Evolutionary conservation across 2,329 filamentous ascomycete genomes (phyloP).

Genomic region (Hypoxylon sp.): DNA sequence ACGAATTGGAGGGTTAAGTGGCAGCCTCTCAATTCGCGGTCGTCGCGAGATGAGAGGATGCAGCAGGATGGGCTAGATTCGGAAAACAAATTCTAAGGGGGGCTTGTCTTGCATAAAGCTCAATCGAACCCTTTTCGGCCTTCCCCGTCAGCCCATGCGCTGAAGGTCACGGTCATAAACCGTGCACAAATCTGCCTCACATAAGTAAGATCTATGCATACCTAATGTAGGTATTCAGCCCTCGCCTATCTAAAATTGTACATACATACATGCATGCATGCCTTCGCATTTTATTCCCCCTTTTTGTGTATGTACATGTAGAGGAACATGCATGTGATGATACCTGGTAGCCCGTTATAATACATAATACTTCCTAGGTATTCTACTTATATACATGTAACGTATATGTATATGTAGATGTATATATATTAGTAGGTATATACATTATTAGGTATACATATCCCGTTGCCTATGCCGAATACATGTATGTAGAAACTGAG

Average conservation of each 20-base stretch:
- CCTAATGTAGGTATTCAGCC: slow-evolving; percentile 15
- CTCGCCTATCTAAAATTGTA: slow-evolving; percentile 10
- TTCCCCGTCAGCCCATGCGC: slow-evolving; percentile 24
- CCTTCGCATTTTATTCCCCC: too few relatives aligned
- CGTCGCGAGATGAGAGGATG: slow-evolving; percentile 36
- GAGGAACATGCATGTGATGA: too few relatives aligned
- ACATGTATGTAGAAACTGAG: too few relatives aligned
- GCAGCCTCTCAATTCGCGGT: slow-evolving; percentile 24
- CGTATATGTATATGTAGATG: too few relatives aligned
- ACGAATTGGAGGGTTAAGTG: slow-evolving; percentile 23
- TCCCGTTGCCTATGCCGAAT: too few relatives aligned
- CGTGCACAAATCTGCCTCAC: slow-evolving; percentile 2
- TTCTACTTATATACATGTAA: too few relatives aligned
- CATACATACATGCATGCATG: background rate
- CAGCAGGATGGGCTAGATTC: slow-evolving; percentile 18
- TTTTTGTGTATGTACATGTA: background rate
- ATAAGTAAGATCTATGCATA: background rate
- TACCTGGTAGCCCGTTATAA: too few relatives aligned
- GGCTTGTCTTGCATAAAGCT: slow-evolving; percentile 29
- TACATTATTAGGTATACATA: too few relatives aligned
- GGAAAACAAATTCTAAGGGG: slow-evolving; percentile 31
- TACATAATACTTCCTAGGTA: too few relatives aligned
- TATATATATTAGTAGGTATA: too few relatives aligned
- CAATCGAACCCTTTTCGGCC: slow-evolving; percentile 15
- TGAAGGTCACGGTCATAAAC: background rate